phyloP scores from a whole-genome alignment of 2,329 filamentous ascomycete genomes.

The Verticillium longisporum region DNA sequence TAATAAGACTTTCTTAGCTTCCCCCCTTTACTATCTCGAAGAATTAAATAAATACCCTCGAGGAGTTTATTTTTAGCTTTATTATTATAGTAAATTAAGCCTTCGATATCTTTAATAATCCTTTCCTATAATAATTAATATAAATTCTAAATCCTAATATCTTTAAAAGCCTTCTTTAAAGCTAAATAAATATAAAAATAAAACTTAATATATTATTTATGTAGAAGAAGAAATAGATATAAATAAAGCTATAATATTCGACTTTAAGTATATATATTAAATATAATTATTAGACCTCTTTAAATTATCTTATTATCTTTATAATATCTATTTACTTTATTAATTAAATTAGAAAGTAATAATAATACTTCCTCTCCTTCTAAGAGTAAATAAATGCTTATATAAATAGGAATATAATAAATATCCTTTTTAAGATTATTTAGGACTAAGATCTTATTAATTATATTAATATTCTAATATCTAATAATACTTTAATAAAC shows the following conservation, averaged over 20 bases:
- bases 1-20: background rate
- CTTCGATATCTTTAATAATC: background rate
- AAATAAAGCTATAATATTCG: background rate
- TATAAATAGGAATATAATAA: too few species aligned
- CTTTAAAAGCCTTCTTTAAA: background rate
- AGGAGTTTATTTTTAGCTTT: background rate
- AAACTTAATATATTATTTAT: background rate
- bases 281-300: too few species aligned
- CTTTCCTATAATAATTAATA: background rate
- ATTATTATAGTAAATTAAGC: background rate
- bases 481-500: too few species aligned
- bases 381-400: too few species aligned
- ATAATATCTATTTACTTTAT: too few species aligned
- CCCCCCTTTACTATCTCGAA: background rate
- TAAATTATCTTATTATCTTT: too few species aligned
- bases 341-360: too few species aligned
- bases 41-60: background rate
- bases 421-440: too few species aligned
- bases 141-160: background rate
- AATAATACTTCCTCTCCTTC: too few species aligned
- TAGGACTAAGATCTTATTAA: too few species aligned
- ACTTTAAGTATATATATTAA: background rate
- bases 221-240: background rate
- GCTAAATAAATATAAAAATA: background rate
- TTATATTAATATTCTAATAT: too few species aligned